These are phyloP conservation scores for Beverwykella pulmonaria DNA, from an alignment of 495 filamentous ascomycete genomes.

Conservation along the genomic window DNA sequence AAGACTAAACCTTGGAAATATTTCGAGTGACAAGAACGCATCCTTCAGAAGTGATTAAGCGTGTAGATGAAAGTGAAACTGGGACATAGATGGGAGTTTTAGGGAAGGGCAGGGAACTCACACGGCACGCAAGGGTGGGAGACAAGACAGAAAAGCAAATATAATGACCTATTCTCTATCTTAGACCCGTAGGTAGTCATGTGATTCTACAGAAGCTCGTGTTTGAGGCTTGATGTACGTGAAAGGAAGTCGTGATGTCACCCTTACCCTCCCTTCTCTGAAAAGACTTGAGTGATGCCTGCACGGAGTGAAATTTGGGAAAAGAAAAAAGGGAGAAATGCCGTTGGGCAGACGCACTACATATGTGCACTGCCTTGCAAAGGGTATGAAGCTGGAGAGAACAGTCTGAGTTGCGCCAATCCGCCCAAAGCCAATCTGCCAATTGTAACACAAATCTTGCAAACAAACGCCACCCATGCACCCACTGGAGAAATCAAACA, in stretches of 20 bases:
- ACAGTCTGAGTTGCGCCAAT: conserved; percentile 3
- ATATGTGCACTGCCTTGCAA: background rate
- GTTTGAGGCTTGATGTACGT: background rate
- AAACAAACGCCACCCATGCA: conserved; percentile 2
- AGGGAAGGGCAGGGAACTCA: no score
- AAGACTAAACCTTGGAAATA: no score
- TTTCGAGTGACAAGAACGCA: no score
- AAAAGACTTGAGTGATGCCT: background rate
- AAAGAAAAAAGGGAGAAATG: background rate
- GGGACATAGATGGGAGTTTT: background rate
- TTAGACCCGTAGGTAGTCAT: conserved; percentile 1
- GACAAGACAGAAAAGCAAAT: background rate
- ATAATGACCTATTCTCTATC: background rate
- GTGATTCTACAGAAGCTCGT: background rate
- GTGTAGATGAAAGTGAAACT: background rate
- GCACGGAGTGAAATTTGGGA: background rate
- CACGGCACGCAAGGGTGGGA: background rate
- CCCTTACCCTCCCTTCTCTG: no score
- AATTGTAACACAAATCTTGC: background rate
- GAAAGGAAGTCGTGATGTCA: background rate
- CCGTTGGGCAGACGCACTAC: background rate
- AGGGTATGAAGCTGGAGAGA: conserved; percentile 1
- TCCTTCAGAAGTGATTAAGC: no score
- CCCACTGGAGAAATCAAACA: background rate
- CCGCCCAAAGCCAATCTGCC: background rate